Evolutionary conservation across 495 filamentous ascomycete genomes (phyloP), one percentile per base, ranked within the genome.

Genomic region (Podospora fimiseda): DNA sequence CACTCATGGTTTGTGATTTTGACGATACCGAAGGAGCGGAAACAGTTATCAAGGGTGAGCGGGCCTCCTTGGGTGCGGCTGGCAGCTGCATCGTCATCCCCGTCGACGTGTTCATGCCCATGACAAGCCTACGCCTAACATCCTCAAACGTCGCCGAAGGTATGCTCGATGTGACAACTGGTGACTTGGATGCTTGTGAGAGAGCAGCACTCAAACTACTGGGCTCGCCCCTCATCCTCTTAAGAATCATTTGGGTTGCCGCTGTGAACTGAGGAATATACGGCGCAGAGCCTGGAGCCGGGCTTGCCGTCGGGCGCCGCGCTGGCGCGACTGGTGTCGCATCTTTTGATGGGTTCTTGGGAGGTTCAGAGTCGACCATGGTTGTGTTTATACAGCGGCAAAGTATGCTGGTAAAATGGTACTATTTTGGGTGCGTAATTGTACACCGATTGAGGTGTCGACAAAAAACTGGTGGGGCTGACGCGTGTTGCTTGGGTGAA

Each of bases 161-260:
- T 46, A 72, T 68, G 57, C 55, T 64, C 2, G 46, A 27, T 1
- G 66, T 53, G 33, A 58, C 23, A 8, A 53, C 52, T 15, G 15
- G 66, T 30, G 60, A 43, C 8, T 52, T 62, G 4, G 61, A 67
- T 18, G 61, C 63, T 2, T 60, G 63, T 9, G 71, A 69, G 3
- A 74, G 60, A 0, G 64, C 66, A 0, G 70, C 63, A 16, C 60
- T 68, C 0, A 69, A 51, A 48, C 59, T 68, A 42, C 62, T 68
- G 0, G 66, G 64, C 21, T 75, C 70, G 20, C 66, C 65, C 30
- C 68, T 73, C 40, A 82, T 73, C 15, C 78, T 66, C 48, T 77
- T 76, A 9, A 83, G 70, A 14, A 83, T 82, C 73, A 82, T 70
- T 53, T 80, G 74, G 0, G 80, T 81, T 0, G 78, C 66, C 7